Percentiles rank a stretch among this genome's conserved stretches.
These are phyloP conservation scores for Blechomonas ayalai DNA, from an alignment of 208 protist species.

Conservation along the genomic window DNA sequence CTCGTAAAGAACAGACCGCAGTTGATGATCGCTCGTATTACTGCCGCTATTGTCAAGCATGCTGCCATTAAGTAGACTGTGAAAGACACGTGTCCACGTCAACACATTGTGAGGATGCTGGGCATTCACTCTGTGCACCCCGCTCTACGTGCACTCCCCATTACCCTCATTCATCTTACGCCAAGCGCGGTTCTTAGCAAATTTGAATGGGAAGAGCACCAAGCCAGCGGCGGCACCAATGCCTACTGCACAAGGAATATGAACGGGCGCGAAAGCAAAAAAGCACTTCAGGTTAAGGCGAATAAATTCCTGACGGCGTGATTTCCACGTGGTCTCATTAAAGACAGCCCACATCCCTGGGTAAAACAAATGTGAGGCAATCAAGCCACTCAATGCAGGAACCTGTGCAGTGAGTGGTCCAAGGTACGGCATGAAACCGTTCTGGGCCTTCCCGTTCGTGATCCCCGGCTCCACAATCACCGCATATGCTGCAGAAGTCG, in stretches of 20 bases:
- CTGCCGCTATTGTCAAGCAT: too few relatives aligned
- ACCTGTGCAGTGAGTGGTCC: conserved; percentile 51
- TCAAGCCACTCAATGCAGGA: conserved; percentile 32
- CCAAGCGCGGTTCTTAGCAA: conserved; percentile 24
- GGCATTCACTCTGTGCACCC: too few relatives aligned
- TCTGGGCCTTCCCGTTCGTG: conserved; percentile 17
- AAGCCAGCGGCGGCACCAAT: conserved; percentile 28
- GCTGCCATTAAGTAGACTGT: too few relatives aligned
- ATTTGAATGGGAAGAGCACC: conserved; percentile 52
- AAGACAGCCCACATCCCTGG: conserved; percentile 57
- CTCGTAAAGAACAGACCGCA: too few relatives aligned
- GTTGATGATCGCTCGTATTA: not conserved
- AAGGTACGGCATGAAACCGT: conserved; percentile 54
- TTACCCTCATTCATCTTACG: not conserved
- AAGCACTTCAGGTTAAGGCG: conserved; percentile 58
- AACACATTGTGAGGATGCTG: not conserved
- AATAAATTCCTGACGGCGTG: conserved; percentile 34
- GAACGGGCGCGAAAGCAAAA: conserved; percentile 35
- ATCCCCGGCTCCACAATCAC: conserved; percentile 33
- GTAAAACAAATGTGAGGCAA: conserved; percentile 53
- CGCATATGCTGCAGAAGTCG: conserved; percentile 30
- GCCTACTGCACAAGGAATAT: conserved; percentile 30
- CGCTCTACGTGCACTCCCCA: not conserved
- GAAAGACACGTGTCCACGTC: not conserved
- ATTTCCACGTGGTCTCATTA: conserved; percentile 49